Base-by-base conservation (phyloP, 1,284 basidiomycete genomes). In the Puccinia horiana region DNA sequence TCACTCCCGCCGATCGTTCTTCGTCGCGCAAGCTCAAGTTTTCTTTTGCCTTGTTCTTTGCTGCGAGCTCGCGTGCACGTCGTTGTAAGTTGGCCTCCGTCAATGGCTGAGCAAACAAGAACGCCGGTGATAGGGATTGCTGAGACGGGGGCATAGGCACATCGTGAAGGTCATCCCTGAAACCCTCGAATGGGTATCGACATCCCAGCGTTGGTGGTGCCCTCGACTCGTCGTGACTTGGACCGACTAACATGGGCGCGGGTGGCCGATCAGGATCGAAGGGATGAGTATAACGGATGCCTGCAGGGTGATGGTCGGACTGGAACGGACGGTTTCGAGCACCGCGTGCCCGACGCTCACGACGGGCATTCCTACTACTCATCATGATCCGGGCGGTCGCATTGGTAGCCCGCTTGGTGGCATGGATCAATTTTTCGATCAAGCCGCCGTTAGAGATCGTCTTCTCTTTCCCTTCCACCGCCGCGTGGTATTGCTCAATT, bases 351-450 rank as follows among this genome's bases (percentile, higher is more conserved):
- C 35, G 54, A 44, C 58, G 74, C 0, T 76, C 56, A 11, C 74
- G 74, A 42, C 56, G 54, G 3, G 56, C 40, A 26, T 76, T 61
- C n/a, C 42, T 76, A 40, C n/a, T 76, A 40, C 20, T 63, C 32
- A 65, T 40, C 37, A 76, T 2, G 26, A 76, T 47, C 18, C n/a
- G 20, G 16, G 74, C 74, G 2, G 56, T 63, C n/a, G 63, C 42
- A 61, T 76, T 40, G 40, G 74, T 63, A n/a, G 74, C 74, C 20
- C 40, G 56, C 29, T 76, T 63, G 35, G 74, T 76, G 35, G 74
- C 74, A 47, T 61, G n/a, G 54, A 76, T 44, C 8, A 76, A 61
- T 40, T 47, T 76, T 16, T 76, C 74, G 20, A 76, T 63, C n/a
- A 76, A 47, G 56, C 37, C 56, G 26, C 58, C 58, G 35, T 76